Evolutionary conservation across 2,329 filamentous ascomycete genomes (phyloP), one percentile per base, ranked within the genome.

Genomic region (Chrysosporium keratinophilum): DNA sequence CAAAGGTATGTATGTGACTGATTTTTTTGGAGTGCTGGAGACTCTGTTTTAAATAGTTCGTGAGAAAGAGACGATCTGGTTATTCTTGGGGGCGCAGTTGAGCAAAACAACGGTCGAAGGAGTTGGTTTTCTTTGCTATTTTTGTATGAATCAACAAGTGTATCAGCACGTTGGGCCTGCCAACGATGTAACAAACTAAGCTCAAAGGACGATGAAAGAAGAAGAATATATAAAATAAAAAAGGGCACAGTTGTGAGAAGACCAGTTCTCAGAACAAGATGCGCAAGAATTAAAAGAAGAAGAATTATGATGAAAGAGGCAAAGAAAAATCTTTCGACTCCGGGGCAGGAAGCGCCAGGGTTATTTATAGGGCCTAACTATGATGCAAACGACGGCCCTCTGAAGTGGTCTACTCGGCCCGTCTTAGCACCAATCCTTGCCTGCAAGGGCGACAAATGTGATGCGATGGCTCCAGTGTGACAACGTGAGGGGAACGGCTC

Each of bases 231-330:
- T 15, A 31, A 54, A 54, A 50, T 17, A 35, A 31, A 41, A 52
- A 54, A 28, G 44, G 47, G 42, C 40, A 52, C 15, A 48, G 48
- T 17, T 45, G 1, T 46, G 47, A 47, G 40, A 52, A 41, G 19
- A 39, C 48, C 47, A 41, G 54, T 55, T 48, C 46, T 55, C 55
- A 51, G 41, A 54, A 55, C 34, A 42, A n/a, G 35, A 54, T 51
- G 41, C 46, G 45, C 41, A 23, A 60, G 48, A 56, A 50, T 50
- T 20, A 37, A 50, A 14, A 20, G 15, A 40, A 12, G 12, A 28
- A 9, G 11, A 15, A 19, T 33, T 37, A 11, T 19, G 34, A 28
- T 19, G 10, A 35, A 20, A 11, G 23, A 50, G 5, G 31, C 14
- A 39, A 41, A 17, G 37, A 42, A 7, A 33, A 31, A 19, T 3